These are phyloP conservation scores for Botrytis aclada DNA, from an alignment of 2,329 filamentous ascomycete species.

Conservation along the genomic window DNA sequence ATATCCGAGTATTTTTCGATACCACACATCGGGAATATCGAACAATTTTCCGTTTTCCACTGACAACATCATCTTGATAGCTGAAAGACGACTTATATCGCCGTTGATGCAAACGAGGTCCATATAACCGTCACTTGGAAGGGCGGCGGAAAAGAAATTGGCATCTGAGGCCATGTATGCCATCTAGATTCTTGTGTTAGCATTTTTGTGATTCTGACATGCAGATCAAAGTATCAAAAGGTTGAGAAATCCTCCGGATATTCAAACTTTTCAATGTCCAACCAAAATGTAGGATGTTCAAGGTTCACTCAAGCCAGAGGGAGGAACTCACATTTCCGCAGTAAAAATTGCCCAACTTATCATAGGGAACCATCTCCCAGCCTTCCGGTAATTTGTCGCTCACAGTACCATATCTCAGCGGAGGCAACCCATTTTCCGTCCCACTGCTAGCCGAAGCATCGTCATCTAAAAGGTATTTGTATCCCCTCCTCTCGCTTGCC, in stretches of 20 bases:
- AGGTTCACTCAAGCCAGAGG: background rate
- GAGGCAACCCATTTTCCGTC: slow-evolving; percentile 57
- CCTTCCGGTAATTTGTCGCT: slow-evolving; percentile 71
- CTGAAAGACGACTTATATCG: slow-evolving; percentile 63
- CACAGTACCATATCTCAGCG: slow-evolving; percentile 75
- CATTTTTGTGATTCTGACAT: background rate
- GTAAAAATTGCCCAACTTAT: slow-evolving; percentile 88
- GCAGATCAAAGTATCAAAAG: background rate
- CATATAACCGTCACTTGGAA: slow-evolving; percentile 80
- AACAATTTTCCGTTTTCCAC: slow-evolving; percentile 76
- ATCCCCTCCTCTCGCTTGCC: slow-evolving; percentile 33
- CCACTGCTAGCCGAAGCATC: slow-evolving; percentile 36
- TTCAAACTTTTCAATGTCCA: background rate
- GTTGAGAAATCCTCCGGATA: background rate
- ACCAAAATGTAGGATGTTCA: slow-evolving; percentile 1
- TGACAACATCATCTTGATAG: slow-evolving; percentile 66
- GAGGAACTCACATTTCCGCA: slow-evolving; percentile 69
- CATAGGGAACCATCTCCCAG: slow-evolving; percentile 71
- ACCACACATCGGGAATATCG: slow-evolving; percentile 71
- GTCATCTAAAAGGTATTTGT: slow-evolving; percentile 35
- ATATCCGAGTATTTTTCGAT: slow-evolving; percentile 85
- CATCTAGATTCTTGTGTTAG: slow-evolving; percentile 53
- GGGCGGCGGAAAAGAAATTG: slow-evolving; percentile 82
- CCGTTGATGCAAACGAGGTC: slow-evolving; percentile 82
- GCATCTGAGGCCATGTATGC: slow-evolving; percentile 82